phyloP scores from a whole-genome alignment of 805 yeast genomes.

The Kuraishia borneana region DNA sequence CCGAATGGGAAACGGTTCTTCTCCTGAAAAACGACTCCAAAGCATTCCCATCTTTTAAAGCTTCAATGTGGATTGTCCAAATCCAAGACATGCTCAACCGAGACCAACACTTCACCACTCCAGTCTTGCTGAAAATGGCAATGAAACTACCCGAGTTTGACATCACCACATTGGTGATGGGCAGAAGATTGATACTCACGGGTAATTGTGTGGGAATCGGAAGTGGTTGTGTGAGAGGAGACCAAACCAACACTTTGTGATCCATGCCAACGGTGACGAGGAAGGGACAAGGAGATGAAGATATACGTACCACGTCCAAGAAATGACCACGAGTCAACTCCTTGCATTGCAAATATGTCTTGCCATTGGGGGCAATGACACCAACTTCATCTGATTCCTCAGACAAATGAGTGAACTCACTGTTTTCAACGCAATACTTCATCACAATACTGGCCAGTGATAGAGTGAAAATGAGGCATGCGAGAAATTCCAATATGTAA shows the following conservation, averaged over 20 bases:
- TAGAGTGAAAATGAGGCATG: constrained; percentile 37
- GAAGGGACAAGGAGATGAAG: constrained; percentile 54
- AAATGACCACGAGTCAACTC: constrained; percentile 38
- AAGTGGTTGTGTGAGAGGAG: constrained; percentile 41
- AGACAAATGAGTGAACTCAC: constrained; percentile 7
- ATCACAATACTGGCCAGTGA: constrained; percentile 36
- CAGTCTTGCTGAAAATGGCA: constrained; percentile 40
- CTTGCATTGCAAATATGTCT: constrained; percentile 18
- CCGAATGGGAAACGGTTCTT: constrained; percentile 36
- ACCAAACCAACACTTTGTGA: constrained; percentile 64
- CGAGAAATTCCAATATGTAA: constrained; percentile 44
- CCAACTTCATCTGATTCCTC: constrained; percentile 5
- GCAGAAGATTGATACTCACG: constrained; percentile 39
- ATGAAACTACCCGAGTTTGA: constrained; percentile 50
- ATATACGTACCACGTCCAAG: constrained; percentile 50
- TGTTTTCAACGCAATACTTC: constrained; percentile 22
- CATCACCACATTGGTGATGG: constrained; percentile 44
- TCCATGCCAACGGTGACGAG: constrained; percentile 66
- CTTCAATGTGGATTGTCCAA: constrained; percentile 40
- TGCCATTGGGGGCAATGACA: constrained; percentile 1
- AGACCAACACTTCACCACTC: constrained; percentile 50
- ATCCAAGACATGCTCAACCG: constrained; percentile 40
- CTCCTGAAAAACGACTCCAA: constrained; percentile 52
- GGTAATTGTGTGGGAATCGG: constrained; percentile 35
- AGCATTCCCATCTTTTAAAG: constrained; percentile 24